phyloP scores from a whole-genome alignment of 106 monocot species.

The Dactylorhiza incarnata region DNA sequence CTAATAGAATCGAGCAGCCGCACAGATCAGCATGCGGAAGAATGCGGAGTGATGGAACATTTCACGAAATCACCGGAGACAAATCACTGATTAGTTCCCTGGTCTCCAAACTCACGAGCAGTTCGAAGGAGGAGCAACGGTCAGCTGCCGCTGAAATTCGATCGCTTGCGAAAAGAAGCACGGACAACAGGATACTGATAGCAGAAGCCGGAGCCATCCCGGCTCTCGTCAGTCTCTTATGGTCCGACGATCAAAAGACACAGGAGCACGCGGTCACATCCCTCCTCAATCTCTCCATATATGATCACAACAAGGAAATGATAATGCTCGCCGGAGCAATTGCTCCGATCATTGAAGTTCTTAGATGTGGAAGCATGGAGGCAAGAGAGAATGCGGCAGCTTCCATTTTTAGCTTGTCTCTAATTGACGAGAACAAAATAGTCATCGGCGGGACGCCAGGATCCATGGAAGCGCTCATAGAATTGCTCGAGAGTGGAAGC shows the following conservation, averaged over 20 bases:
- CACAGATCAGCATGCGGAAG: constrained; percentile 21
- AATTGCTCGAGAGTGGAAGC: constrained; percentile 66
- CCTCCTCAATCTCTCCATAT: constrained; percentile 62
- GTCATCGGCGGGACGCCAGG: constrained; percentile 71
- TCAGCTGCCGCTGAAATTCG: constrained; percentile 75
- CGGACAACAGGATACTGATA: constrained; percentile 69
- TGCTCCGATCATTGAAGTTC: constrained; percentile 51
- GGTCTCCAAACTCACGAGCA: constrained; percentile 34
- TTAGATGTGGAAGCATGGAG: constrained; percentile 72
- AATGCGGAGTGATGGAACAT: constrained; percentile 32
- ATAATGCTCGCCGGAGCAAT: constrained; percentile 83
- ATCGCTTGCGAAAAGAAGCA: constrained; percentile 72
- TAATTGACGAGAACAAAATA: constrained; percentile 84
- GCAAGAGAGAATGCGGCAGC: constrained; percentile 93
- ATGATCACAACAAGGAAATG: constrained; percentile 58
- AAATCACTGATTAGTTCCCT: constrained; percentile 28
- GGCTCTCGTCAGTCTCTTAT: constrained; percentile 42
- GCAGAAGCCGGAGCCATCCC: constrained; percentile 68
- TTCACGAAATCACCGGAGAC: constrained; percentile 31
- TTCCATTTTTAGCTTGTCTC: constrained; percentile 79
- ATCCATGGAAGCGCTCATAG: constrained; percentile 69
- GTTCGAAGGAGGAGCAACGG: constrained; percentile 31
- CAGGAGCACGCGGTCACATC: constrained; percentile 76
- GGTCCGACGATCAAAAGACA: constrained; percentile 36
- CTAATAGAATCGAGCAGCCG: constrained; percentile 40